Conservation (phyloP, 805 yeast genomes). For the Teunomyces gatunensis region DNA sequence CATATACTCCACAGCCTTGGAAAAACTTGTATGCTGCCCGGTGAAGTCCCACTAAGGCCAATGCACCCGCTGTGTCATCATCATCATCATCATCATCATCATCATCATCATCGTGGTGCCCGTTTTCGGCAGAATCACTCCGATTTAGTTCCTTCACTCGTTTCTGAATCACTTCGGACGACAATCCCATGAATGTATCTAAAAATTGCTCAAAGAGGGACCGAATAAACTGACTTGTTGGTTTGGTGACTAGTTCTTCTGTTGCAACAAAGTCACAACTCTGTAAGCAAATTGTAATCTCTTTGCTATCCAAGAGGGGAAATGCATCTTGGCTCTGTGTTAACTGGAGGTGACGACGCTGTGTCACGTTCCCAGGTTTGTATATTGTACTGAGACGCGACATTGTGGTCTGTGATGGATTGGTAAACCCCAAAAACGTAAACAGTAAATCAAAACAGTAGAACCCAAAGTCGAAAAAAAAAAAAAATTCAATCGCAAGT, state of each 20-base stretch:
- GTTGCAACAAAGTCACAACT: slow-evolving; percentile 60
- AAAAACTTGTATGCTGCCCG: slow-evolving; percentile 61
- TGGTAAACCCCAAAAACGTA: slow-evolving; percentile 2
- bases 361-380: slow-evolving; percentile 20
- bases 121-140: slow-evolving; percentile 4
- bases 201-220: slow-evolving; percentile 58
- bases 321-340: slow-evolving; percentile 47
- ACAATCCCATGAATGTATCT: slow-evolving; percentile 57
- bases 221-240: slow-evolving; percentile 55
- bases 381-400: slow-evolving; percentile 32
- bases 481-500: background rate
- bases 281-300: slow-evolving; percentile 56
- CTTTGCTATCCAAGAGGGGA: slow-evolving; percentile 60
- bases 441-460: slow-evolving; percentile 3
- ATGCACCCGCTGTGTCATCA: slow-evolving; percentile 33
- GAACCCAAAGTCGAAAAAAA: background rate
- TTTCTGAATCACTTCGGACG: slow-evolving; percentile 26
- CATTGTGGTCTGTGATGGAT: slow-evolving; percentile 13
- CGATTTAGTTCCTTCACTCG: slow-evolving; percentile 15
- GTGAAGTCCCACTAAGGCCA: slow-evolving; percentile 55
- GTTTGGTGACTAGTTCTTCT: slow-evolving; percentile 57
- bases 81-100: slow-evolving; percentile 25
- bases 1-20: slow-evolving; percentile 71
- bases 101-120: slow-evolving; percentile 8
- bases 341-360: slow-evolving; percentile 16